These are phyloP conservation scores for Kwoniella mangroviensis DNA, from an alignment of 768 basidiomycete species.

Conservation along the genomic window DNA sequence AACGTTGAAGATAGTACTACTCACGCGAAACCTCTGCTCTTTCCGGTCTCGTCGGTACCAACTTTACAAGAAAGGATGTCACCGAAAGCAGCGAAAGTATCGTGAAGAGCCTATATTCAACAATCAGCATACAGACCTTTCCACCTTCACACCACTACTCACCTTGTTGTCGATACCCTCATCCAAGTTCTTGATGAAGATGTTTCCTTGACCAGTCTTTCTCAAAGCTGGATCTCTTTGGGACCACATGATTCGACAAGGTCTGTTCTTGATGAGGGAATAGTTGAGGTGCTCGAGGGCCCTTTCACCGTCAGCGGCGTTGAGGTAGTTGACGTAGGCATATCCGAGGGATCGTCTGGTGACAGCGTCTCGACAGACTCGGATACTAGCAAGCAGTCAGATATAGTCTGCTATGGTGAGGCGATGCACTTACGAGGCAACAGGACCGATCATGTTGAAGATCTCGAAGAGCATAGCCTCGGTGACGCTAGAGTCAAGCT, in stretches of 20 bases:
- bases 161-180: constrained; percentile 98
- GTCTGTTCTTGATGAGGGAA: constrained; percentile 95
- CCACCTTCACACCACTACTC: constrained; percentile 18
- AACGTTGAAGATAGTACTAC: neutral
- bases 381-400: constrained; percentile 68
- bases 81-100: constrained; percentile 98
- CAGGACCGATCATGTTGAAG: constrained; percentile 99
- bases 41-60: constrained; percentile 91
- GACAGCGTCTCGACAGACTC: constrained; percentile 99
- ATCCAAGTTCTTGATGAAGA: constrained; percentile 99
- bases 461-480: constrained; percentile 99
- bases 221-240: constrained; percentile 99
- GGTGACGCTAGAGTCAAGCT: constrained; percentile 95
- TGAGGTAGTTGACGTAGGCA: constrained; percentile 99
- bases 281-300: constrained; percentile 99
- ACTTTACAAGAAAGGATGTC: constrained; percentile 99
- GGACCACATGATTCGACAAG: constrained; percentile 99
- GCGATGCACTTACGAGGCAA: constrained; percentile 74
- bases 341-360: constrained; percentile 99
- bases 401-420: neutral
- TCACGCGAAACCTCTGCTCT: constrained; percentile 85
- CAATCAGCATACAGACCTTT: neutral
- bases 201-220: constrained; percentile 99
- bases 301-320: constrained; percentile 95
- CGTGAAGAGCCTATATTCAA: constrained; percentile 83